Conservation (phyloP, 2,329 filamentous ascomycete species). For the Zymoseptoria brevis region DNA sequence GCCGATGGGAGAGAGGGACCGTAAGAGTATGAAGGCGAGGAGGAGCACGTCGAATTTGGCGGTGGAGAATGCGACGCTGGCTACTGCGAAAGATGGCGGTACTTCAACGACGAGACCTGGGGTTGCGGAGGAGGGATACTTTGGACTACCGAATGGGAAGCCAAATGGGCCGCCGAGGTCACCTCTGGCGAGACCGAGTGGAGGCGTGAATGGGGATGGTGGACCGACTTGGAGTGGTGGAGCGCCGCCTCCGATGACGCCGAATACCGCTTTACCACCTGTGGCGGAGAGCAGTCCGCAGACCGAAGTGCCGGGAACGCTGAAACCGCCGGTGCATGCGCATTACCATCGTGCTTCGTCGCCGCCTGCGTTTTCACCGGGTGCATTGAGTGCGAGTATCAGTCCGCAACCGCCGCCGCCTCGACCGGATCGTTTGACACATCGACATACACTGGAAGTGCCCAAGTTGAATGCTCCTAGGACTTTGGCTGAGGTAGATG, state of each 20-base stretch:
- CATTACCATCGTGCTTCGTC: conserved; percentile 28
- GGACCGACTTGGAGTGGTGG: conserved; percentile 9
- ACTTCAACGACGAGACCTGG: conserved; percentile 13
- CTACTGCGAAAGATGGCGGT: background rate
- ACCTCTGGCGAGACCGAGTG: conserved; percentile 15
- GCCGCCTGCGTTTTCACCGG: conserved; percentile 30
- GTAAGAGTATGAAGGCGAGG: conserved; percentile 28
- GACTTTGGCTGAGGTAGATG: conserved; percentile 65
- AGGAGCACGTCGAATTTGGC: conserved; percentile 20
- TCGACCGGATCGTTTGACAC: conserved; percentile 55
- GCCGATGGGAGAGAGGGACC: conserved; percentile 21
- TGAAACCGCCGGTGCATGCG: conserved; percentile 20
- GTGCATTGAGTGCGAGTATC: conserved; percentile 5
- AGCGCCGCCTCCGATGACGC: conserved; percentile 16
- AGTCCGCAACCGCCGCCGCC: conserved; percentile 51
- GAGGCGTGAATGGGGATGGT: conserved; percentile 13
- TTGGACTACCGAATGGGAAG: conserved; percentile 33
- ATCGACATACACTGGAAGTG: conserved; percentile 83
- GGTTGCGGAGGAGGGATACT: conserved; percentile 40
- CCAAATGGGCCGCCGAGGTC: conserved; percentile 29
- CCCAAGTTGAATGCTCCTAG: conserved; percentile 61
- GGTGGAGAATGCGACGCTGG: conserved; percentile 9
- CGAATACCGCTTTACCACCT: conserved; percentile 19
- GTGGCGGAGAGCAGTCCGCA: conserved; percentile 24
- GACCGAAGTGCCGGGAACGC: conserved; percentile 11